Evolutionary conservation across 2,329 filamentous ascomycete genomes (phyloP), one percentile per base, ranked within the genome.

Genomic region (Stachybotrys chlorohalonatus): DNA sequence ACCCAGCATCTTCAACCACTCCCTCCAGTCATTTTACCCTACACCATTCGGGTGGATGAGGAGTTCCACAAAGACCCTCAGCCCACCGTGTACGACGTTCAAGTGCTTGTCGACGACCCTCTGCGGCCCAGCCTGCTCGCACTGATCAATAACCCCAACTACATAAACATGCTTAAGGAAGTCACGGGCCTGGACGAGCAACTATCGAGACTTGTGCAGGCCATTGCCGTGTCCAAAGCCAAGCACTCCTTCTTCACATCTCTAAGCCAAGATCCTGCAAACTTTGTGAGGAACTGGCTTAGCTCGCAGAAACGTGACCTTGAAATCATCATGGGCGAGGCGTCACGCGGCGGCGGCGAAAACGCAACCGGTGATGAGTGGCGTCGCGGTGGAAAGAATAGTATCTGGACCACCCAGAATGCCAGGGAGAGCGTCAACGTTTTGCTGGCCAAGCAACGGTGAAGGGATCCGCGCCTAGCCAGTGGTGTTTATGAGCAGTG

Each of bases 41-140:
- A 96, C 75, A 99, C 92, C 8, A 94, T 99, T 67, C 90, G 93
- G 56, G 88, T 96, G 47, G 94, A 99, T 69, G 80, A 90, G 64
- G 83, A 86, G 8, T 93, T 92, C 65, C 86, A 93, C 66, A 84
- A 83, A 61, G 74, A 84, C 54, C 86, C 90, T 5, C 77, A 83
- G 52, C 85, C 90, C 1, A 96, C 92, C 6, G 78, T 97, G 62
- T 96, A 96, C 74, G 93, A 97, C 70, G 80, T 99, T 51, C 85
- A 86, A 62, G 89, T 99, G 49, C 80, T 85, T 1, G 81, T 96
- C 15, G 89, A 95, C 62, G 90, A 96, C 66, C 90, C 92, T 1
- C 78, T 95, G 52, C 85, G 85, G 52, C 78, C 80, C 39, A 82
- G 82, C 63, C 80, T 90, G 68, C 70, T 82, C 47, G 75, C 83